Evolutionary conservation across 2,329 filamentous ascomycete genomes (phyloP).

Genomic region (Exserohilum turcica): DNA sequence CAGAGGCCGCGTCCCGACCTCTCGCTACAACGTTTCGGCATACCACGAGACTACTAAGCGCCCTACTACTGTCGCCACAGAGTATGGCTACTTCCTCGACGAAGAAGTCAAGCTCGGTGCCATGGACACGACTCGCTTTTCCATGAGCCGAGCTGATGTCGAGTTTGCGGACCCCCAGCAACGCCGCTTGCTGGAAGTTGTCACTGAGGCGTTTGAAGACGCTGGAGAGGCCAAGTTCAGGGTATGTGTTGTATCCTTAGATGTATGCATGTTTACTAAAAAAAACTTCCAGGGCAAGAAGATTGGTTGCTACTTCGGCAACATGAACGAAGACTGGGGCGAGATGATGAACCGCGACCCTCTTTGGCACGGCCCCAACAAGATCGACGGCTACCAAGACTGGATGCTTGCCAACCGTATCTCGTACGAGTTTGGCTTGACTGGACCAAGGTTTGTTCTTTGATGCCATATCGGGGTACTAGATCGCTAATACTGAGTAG

Average conservation of each 20-base stretch:
- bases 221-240: conserved; percentile 15
- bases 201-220: conserved; percentile 34
- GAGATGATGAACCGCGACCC: conserved; percentile 5
- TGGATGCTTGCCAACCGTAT: conserved; percentile 32
- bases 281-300: conserved; percentile 28
- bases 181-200: conserved; percentile 28
- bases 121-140: background rate
- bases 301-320: conserved; percentile 40
- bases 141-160: background rate
- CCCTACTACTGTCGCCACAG: conserved; percentile 10
- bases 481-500: background rate
- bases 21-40: conserved; percentile 13
- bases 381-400: conserved; percentile 17
- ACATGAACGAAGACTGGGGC: conserved; percentile 32
- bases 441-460: conserved; percentile 30
- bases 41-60: conserved; percentile 25
- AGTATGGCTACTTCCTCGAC: conserved; percentile 29
- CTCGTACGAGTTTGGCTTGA: conserved; percentile 27
- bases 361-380: conserved; percentile 8
- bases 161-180: conserved; percentile 28
- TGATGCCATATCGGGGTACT: background rate
- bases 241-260: background rate
- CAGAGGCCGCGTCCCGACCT: background rate
- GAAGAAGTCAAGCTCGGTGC: conserved; percentile 1
- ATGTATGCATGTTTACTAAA: background rate